phyloP scores from a whole-genome alignment of 768 basidiomycete species.

The Strobilomyces confusus region DNA sequence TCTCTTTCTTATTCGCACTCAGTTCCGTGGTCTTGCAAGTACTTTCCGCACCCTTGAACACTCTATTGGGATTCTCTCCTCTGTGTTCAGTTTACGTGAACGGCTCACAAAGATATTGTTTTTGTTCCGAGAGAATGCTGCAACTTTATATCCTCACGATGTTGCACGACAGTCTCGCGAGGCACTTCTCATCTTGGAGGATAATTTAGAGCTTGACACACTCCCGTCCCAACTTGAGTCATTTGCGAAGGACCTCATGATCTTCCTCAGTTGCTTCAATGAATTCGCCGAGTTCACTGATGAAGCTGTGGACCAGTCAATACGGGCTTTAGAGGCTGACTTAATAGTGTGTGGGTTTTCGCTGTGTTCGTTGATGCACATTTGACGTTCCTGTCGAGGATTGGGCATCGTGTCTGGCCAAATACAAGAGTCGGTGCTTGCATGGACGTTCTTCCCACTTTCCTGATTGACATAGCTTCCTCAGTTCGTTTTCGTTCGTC shows the following conservation, averaged over 20 bases:
- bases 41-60: conserved; percentile 53
- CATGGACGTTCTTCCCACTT: background rate
- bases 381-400: conserved; percentile 34
- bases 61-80: conserved; percentile 53
- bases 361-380: background rate
- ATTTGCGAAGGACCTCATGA: conserved; percentile 47
- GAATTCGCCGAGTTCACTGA: conserved; percentile 56
- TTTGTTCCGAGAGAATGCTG: conserved; percentile 54
- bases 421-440: conserved; percentile 40
- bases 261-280: conserved; percentile 49
- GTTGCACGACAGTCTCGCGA: conserved; percentile 38
- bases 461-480: conserved; percentile 8
- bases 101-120: conserved; percentile 47
- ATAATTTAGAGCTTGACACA: conserved; percentile 44
- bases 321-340: conserved; percentile 47
- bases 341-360: conserved; percentile 35
- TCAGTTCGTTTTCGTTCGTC: conserved; percentile 43
- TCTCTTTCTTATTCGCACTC: background rate
- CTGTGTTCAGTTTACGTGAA: conserved; percentile 47
- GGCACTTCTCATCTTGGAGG: conserved; percentile 35
- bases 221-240: conserved; percentile 45
- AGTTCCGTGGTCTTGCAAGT: conserved; percentile 51
- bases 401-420: conserved; percentile 50
- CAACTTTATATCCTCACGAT: conserved; percentile 49
- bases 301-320: conserved; percentile 47